A percentile compares a stretch with the other conserved stretches of the same genome.
Conservation (phyloP, 2,329 filamentous ascomycete genomes). For the Colletotrichum incanum region DNA sequence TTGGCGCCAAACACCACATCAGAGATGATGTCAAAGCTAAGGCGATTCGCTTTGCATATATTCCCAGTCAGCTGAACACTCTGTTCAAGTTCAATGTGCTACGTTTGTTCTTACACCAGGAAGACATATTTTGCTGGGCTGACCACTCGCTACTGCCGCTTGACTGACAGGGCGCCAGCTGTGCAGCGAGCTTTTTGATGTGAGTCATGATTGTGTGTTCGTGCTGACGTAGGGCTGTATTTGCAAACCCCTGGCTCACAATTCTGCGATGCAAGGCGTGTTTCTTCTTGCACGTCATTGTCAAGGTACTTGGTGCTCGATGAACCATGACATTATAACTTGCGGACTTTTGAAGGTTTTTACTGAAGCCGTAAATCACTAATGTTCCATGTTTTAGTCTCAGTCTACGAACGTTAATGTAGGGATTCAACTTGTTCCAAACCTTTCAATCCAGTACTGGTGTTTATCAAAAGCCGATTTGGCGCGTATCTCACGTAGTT, state of each 20-base stretch:
- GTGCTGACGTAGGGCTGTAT: too few relatives aligned
- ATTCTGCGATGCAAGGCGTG: constrained; percentile 29
- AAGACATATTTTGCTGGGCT: neutral
- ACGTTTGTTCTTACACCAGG: neutral
- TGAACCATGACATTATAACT: constrained; percentile 24
- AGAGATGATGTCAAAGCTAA: constrained; percentile 41
- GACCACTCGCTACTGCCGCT: neutral
- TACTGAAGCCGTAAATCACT: neutral
- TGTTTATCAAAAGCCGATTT: constrained; percentile 43
- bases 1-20: constrained; percentile 44
- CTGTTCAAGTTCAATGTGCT: too few relatives aligned
- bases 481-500: constrained; percentile 49
- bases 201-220: neutral
- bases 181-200: too few relatives aligned
- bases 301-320: constrained; percentile 28
- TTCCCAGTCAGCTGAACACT: neutral
- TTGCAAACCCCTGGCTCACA: constrained; percentile 39
- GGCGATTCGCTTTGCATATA: neutral
- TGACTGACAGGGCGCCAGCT: too few relatives aligned
- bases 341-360: constrained; percentile 37
- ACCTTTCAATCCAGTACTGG: constrained; percentile 19
- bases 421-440: neutral
- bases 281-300: neutral
- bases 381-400: neutral
- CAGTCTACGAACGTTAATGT: too few relatives aligned